Evolutionary conservation across 2,329 filamentous ascomycete species (phyloP).

Genomic region (Fusarium veterinarium): DNA sequence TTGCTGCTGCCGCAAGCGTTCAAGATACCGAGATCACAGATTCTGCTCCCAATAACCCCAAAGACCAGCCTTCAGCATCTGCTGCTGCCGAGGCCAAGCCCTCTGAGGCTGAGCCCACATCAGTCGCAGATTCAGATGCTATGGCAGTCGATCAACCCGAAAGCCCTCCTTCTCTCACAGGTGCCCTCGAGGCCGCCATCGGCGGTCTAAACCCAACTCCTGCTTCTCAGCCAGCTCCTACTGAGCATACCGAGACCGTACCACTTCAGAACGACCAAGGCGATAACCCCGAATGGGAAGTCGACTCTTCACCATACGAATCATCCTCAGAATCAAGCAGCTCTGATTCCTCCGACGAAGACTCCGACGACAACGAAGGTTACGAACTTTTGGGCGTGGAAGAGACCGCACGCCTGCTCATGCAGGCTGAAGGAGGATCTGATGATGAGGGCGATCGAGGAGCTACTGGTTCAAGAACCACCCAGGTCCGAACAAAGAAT

Average conservation of each 20-base stretch:
- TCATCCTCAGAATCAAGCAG: constrained; percentile 71
- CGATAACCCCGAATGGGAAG: constrained; percentile 83
- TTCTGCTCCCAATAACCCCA: background rate
- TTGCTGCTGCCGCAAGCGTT: constrained; percentile 46
- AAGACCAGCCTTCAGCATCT: constrained; percentile 11
- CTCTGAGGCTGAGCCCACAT: constrained; percentile 4
- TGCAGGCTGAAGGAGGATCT: constrained; percentile 83
- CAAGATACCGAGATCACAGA: constrained; percentile 40
- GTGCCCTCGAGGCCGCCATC: constrained; percentile 58
- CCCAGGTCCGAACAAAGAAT: constrained; percentile 81
- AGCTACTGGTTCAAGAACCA: constrained; percentile 52
- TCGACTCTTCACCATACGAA: constrained; percentile 80
- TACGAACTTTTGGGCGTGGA: constrained; percentile 83
- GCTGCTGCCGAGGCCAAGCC: constrained; percentile 6
- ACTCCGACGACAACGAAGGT: constrained; percentile 67
- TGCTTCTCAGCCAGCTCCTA: constrained; percentile 25
- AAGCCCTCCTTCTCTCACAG: constrained; percentile 54
- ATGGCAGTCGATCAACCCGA: constrained; percentile 53
- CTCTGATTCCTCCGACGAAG: constrained; percentile 70
- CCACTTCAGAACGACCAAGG: constrained; percentile 49
- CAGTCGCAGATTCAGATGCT: constrained; percentile 44
- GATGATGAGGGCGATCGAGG: constrained; percentile 76
- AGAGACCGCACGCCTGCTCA: constrained; percentile 85
- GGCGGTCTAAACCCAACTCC: constrained; percentile 49
- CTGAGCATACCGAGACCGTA: constrained; percentile 20